Conservation (phyloP, 2,329 filamentous ascomycete genomes). For the Samsoniella hepiali region DNA sequence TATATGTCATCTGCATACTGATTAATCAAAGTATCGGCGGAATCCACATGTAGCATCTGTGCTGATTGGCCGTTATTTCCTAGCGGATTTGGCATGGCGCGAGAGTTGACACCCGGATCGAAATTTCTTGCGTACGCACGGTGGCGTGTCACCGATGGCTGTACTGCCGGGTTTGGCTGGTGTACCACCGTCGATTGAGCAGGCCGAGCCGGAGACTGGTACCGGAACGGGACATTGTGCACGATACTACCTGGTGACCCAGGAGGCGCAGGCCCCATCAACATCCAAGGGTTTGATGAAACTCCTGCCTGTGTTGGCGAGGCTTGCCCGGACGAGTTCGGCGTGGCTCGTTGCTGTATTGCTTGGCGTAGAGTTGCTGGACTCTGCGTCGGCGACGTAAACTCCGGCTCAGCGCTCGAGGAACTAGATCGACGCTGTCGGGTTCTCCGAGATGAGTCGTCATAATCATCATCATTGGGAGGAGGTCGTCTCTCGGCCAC, state of each 20-base stretch:
- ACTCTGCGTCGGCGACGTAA: background rate
- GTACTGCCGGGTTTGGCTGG: background rate
- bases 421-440: conserved; percentile 9
- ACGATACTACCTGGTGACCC: background rate
- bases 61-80: background rate
- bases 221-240: background rate
- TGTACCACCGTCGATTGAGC: background rate
- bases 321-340: background rate
- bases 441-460: background rate
- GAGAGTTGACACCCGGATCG: background rate
- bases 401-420: background rate
- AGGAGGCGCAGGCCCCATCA: background rate
- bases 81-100: background rate
- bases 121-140: background rate
- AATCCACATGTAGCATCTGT: background rate
- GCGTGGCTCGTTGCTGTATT: background rate
- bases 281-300: no score
- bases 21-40: background rate
- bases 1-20: background rate
- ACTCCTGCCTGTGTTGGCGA: background rate
- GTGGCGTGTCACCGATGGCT: background rate
- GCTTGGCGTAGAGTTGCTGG: background rate
- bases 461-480: background rate
- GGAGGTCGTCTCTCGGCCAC: background rate
- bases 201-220: conserved; percentile 12